A percentile compares a stretch with the other conserved stretches of the same genome.
Conservation (phyloP, 805 yeast genomes). For the Kregervanrija delftensis region DNA sequence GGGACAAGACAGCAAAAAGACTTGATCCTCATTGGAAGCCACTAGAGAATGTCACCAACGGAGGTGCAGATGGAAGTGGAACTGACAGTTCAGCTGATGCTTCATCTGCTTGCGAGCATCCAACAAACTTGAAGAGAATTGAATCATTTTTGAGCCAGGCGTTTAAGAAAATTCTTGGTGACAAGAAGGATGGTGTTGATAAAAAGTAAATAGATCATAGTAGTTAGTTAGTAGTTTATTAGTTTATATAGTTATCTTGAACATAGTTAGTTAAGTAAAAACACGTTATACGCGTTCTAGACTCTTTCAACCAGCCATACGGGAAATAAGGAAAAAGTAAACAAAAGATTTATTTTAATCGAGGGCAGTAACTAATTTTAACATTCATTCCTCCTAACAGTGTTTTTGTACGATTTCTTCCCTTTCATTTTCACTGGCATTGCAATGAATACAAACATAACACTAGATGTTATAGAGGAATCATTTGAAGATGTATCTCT, state of each 20-base stretch:
- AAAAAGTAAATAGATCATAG: slow-evolving; percentile 5
- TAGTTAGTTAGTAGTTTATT: neutral
- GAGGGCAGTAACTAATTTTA: no score
- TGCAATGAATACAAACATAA: neutral
- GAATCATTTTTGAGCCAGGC: slow-evolving; percentile 54
- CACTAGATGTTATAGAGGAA: slow-evolving; percentile 27
- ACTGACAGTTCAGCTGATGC: slow-evolving; percentile 3
- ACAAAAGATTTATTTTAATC: neutral
- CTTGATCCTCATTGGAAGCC: slow-evolving; percentile 45
- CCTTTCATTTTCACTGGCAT: no score
- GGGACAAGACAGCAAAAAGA: slow-evolving; percentile 74
- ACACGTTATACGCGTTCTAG: neutral
- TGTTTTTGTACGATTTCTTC: no score
- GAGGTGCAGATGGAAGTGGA: neutral
- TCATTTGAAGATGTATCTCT: slow-evolving; percentile 28
- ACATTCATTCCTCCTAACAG: no score
- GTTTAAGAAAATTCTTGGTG: slow-evolving; percentile 38
- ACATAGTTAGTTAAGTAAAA: neutral
- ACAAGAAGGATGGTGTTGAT: slow-evolving; percentile 14
- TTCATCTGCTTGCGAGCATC: slow-evolving; percentile 27
- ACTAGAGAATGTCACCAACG: slow-evolving; percentile 18
- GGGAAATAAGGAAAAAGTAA: neutral
- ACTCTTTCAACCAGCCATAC: no score
- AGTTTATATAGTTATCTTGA: neutral
- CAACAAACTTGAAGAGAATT: slow-evolving; percentile 46